Evolutionary conservation across 73 alveolate species (phyloP).

Genomic region (Uronychia setigera): DNA sequence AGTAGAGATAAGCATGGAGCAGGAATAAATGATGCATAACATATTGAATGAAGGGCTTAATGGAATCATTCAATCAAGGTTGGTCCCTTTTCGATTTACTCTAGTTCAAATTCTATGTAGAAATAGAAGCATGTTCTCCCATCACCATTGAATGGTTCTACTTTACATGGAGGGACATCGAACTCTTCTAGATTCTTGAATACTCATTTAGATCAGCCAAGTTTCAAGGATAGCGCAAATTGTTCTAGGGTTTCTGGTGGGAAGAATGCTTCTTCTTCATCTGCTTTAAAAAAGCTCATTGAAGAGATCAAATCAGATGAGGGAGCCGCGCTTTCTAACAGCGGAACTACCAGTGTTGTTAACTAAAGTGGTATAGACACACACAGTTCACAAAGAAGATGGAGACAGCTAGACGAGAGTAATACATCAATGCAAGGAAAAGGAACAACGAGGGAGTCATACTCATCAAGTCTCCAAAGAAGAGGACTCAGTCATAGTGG

Average conservation of each 20-base stretch:
- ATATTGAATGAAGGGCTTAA: not conserved
- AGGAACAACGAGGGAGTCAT: constrained; percentile 1
- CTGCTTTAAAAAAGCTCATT: not conserved
- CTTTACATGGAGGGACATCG: not conserved
- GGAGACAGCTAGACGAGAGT: not conserved
- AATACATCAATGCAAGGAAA: not conserved
- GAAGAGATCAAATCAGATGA: not conserved
- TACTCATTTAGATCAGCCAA: too few species aligned
- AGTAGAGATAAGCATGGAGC: not conserved
- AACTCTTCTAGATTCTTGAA: not conserved
- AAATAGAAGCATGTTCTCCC: not conserved
- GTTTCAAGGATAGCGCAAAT: not conserved
- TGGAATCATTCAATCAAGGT: not conserved
- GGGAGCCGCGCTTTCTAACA: constrained; percentile 3
- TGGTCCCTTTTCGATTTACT: not conserved
- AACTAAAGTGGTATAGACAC: not conserved
- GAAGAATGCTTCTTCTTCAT: not conserved
- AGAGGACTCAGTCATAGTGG: not conserved
- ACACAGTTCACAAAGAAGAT: not conserved
- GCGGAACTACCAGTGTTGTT: not conserved
- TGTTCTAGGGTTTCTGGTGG: not conserved
- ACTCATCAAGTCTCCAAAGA: not conserved
- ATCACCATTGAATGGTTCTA: not conserved
- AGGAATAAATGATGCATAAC: not conserved
- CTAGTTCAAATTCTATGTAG: not conserved